Conservation (phyloP, 2,329 filamentous ascomycete species). For the Fulvia fulva region DNA sequence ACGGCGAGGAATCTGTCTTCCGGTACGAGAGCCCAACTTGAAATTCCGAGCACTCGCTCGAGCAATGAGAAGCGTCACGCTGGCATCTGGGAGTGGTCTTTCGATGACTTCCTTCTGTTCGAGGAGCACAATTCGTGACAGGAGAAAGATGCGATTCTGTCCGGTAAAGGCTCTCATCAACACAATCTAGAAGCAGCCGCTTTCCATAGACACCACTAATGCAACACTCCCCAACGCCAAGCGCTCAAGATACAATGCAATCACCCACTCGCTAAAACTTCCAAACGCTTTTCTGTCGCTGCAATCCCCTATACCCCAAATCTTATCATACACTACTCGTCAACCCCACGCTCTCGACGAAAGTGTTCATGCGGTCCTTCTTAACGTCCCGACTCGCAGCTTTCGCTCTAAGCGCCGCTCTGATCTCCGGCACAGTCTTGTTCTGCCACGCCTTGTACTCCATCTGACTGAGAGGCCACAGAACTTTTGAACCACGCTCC, state of each 20-base stretch:
- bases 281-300: background rate
- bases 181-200: background rate
- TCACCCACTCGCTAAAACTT: background rate
- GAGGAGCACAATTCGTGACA: background rate
- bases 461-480: conserved; percentile 53
- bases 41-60: background rate
- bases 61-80: background rate
- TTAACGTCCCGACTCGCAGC: conserved; percentile 28
- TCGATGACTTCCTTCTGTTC: background rate
- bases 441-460: conserved; percentile 38
- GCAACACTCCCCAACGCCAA: background rate
- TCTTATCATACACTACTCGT: conserved; percentile 4
- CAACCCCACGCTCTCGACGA: conserved; percentile 17
- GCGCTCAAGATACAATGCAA: background rate
- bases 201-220: background rate
- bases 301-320: background rate
- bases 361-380: conserved; percentile 22
- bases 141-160: background rate
- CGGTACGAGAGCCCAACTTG: background rate
- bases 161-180: background rate
- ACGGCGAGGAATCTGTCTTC: background rate
- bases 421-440: conserved; percentile 39
- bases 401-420: conserved; percentile 43
- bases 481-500: conserved; percentile 48
- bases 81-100: background rate